Base-by-base conservation (phyloP, 805 yeast genomes). In the Lipomyces kockii region DNA sequence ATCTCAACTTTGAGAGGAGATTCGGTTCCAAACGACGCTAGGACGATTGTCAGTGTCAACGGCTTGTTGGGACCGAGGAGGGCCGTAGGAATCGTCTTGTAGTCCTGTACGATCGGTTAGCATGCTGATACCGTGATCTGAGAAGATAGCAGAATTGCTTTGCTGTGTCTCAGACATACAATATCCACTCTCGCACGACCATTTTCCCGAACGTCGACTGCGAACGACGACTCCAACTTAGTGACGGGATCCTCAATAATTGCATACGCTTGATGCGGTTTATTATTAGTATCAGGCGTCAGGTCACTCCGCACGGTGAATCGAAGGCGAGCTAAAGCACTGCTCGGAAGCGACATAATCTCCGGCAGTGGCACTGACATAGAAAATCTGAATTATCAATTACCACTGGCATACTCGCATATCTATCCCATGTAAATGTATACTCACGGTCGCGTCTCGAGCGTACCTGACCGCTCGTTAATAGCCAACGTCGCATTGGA, bases 121-220 rank as follows among this genome's bases (percentile, higher is more conserved):
- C 25, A 53, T 27, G n/a, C 11, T 20, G 39, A 49, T 43, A n/a
- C 22, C 1, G 0, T 4, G 49, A 43, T 43, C 49, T n/a, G 20
- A 9, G 17, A 29, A 32, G 29, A 9, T 20, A 56, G 25, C 27
- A 35, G 29, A 52, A 20, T 11, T 7, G 32, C n/a, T 20, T 22
- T 59, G 25, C 9, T 27, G 52, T 35, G 14, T 32, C n/a, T 12
- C 4, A 11, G 7, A 58, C 72, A 34, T 57, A 80, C 75, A 51
- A 80, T 67, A 22, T 73, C 71, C 22, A 75, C 71, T 58, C 77
- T 74, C 39, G 76, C 79, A 51, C 73, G 71, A n/a, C 80, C 80
- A 49, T 74, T 76, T 58, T 73, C 72, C 59, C 75, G 73, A 46
- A 78, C 78, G 4, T 69, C 71, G 12, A 74, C 74, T 12, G 76